These are phyloP conservation scores for Colletotrichum karsti DNA, from an alignment of 2,329 filamentous ascomycete genomes.

Conservation along the genomic window DNA sequence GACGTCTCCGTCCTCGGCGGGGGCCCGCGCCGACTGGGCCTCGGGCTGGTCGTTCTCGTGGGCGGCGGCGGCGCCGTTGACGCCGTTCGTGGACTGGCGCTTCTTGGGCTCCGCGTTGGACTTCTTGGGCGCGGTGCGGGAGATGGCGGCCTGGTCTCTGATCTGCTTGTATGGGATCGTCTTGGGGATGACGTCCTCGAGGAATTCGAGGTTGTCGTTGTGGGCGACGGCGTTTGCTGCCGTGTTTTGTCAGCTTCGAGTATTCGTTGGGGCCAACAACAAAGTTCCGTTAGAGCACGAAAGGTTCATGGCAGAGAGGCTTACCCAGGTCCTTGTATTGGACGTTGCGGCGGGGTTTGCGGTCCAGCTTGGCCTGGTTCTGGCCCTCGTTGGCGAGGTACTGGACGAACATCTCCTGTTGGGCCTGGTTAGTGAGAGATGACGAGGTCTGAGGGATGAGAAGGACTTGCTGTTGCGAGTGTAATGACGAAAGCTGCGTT, in stretches of 20 bases:
- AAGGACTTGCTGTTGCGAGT: conserved; percentile 76
- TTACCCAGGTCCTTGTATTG: conserved; percentile 94
- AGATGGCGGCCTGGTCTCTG: conserved; percentile 69
- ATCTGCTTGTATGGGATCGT: conserved; percentile 83
- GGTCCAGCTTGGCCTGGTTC: conserved; percentile 88
- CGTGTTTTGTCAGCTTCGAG: too few species aligned
- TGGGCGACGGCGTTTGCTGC: conserved; percentile 84
- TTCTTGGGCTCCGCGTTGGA: conserved; percentile 48
- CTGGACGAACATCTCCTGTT: conserved; percentile 92
- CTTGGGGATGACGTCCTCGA: conserved; percentile 88
- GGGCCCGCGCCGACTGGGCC: conserved; percentile 59
- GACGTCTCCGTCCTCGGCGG: conserved; percentile 64
- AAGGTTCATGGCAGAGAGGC: conserved; percentile 30
- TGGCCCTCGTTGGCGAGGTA: conserved; percentile 87
- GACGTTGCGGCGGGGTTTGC: conserved; percentile 91
- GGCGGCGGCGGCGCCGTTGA: conserved; percentile 26
- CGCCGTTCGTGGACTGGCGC: conserved; percentile 33
- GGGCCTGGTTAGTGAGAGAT: neutral
- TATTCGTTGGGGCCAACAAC: neutral
- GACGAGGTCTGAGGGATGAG: neutral
- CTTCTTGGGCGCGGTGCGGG: conserved; percentile 54
- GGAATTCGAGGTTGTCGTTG: conserved; percentile 94
- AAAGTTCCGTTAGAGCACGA: too few species aligned
- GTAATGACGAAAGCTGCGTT: conserved; percentile 95
- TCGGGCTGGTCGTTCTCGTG: conserved; percentile 59